phyloP scores from a whole-genome alignment of 768 basidiomycete genomes.

The Suillus luteus region DNA sequence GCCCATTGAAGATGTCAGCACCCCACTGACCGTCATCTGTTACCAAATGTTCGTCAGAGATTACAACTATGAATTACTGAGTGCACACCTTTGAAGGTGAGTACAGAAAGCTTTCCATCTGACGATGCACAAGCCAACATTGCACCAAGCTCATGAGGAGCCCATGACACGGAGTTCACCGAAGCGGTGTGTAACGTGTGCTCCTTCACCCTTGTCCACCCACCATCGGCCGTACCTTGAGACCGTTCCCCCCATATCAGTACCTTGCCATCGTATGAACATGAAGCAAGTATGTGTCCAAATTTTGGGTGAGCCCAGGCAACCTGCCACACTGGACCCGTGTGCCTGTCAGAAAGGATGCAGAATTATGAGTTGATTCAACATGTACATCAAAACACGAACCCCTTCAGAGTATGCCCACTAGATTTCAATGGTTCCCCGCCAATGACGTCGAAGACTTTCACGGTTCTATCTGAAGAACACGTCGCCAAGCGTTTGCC shows the following conservation, averaged over 20 bases:
- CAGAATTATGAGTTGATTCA: neutral
- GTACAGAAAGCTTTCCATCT: conserved; percentile 94
- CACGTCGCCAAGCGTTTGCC: conserved; percentile 96
- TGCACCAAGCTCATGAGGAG: conserved; percentile 96
- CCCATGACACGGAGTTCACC: conserved; percentile 98
- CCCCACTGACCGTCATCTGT: conserved; percentile 96
- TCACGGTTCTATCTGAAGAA: conserved; percentile 92
- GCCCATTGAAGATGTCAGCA: conserved; percentile 92
- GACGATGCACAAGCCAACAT: conserved; percentile 96
- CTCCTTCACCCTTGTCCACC: conserved; percentile 95
- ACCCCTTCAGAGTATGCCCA: conserved; percentile 85
- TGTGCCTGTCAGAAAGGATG: conserved; percentile 59
- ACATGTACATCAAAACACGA: conserved; percentile 22
- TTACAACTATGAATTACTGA: neutral
- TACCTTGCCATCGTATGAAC: conserved; percentile 97
- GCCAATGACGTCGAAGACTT: conserved; percentile 92
- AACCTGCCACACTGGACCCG: conserved; percentile 97
- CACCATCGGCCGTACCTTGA: conserved; percentile 49
- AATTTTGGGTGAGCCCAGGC: conserved; percentile 99
- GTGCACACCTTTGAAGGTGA: conserved; percentile 92
- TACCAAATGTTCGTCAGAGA: neutral
- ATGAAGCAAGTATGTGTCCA: conserved; percentile 95
- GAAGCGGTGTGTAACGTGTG: conserved; percentile 93
- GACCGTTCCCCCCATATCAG: conserved; percentile 96
- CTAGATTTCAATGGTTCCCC: conserved; percentile 71